phyloP scores from a whole-genome alignment of 345 rosid species.

The Trapa incisa region DNA sequence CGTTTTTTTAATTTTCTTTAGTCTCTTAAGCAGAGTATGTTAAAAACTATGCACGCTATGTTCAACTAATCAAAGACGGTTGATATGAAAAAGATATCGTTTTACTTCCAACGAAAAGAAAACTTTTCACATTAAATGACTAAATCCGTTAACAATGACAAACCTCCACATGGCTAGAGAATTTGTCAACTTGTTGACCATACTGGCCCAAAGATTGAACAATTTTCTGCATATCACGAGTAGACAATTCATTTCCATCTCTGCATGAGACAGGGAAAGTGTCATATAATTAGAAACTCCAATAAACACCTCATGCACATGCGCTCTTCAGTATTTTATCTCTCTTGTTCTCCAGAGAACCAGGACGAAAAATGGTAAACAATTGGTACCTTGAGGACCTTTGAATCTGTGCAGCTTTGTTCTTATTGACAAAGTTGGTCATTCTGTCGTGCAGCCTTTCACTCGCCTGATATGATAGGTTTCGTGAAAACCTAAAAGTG shows the following conservation, averaged over 20 bases:
- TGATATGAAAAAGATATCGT: background rate
- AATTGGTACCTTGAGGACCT: slow-evolving; percentile 31
- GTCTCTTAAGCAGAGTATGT: background rate
- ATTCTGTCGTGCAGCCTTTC: slow-evolving; percentile 84
- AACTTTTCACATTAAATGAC: background rate
- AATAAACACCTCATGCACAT: background rate
- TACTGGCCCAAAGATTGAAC: slow-evolving; percentile 91
- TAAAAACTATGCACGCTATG: background rate
- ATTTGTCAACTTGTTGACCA: slow-evolving; percentile 71
- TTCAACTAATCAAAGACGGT: background rate
- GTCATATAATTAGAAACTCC: background rate
- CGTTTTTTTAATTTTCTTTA: background rate
- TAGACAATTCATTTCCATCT: slow-evolving; percentile 74
- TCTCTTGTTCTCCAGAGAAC: background rate
- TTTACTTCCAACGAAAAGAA: background rate
- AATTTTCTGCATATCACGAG: slow-evolving; percentile 83
- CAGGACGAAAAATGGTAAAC: slow-evolving; percentile 6
- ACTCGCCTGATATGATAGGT: slow-evolving; percentile 54
- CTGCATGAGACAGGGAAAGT: slow-evolving; percentile 17
- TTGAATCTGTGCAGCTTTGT: slow-evolving; percentile 86
- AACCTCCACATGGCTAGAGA: slow-evolving; percentile 92
- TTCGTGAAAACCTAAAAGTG: slow-evolving; percentile 7
- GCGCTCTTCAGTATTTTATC: background rate
- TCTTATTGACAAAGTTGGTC: slow-evolving; percentile 70
- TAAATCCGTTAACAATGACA: slow-evolving; percentile 12